Base-by-base conservation (phyloP, 140 eudicot species). In the Senecio squalidus region DNA sequence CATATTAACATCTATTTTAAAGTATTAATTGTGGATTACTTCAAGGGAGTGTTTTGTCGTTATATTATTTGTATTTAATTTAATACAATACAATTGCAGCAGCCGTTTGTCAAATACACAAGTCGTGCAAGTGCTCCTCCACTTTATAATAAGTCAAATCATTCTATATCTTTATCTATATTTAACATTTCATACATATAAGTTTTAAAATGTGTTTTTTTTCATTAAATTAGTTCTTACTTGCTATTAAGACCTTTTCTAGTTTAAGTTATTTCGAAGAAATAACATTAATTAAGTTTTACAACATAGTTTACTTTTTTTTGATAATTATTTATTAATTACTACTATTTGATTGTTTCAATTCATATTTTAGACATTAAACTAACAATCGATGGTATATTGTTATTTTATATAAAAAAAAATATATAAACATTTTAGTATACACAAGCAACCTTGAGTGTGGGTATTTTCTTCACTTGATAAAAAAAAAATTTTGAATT, bases 51-150 rank as follows among this genome's bases (percentile, higher is more conserved):
- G 29, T 54, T 62, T 55, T 66, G 72, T 67, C 62, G 38, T 60
- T 44, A 33, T 53, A 16, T 41, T 40, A 60, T 50, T 50, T 60
- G 44, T 50, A 49, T 60, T 23, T 40, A 59, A 69, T 59, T 16
- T n/a, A n/a, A n/a, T n/a, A n/a, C n/a, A n/a, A n/a, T n/a, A 16
- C 55, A 26, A 8, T 29, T 27, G 64, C 48, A 56, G 64, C 48
- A 36, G 75, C 69, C 75, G 69, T 70, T 52, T 61, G 64, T 70
- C 75, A 70, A 69, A 13, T 55, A 51, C 57, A 60, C 16, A 60
- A 30, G n/a, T 50, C 21, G 40, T 40, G 43, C 39, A 33, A 68
- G 60, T 68, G 75, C 73, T 60, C 69, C 46, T 40, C 69, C 75
- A 70, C 64, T 46, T 16, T 27, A 11, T 5, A 16, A 11, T 16